These are phyloP conservation scores for Wickerhamomyces xylosicus DNA, from an alignment of 805 yeast species.

Conservation along the genomic window DNA sequence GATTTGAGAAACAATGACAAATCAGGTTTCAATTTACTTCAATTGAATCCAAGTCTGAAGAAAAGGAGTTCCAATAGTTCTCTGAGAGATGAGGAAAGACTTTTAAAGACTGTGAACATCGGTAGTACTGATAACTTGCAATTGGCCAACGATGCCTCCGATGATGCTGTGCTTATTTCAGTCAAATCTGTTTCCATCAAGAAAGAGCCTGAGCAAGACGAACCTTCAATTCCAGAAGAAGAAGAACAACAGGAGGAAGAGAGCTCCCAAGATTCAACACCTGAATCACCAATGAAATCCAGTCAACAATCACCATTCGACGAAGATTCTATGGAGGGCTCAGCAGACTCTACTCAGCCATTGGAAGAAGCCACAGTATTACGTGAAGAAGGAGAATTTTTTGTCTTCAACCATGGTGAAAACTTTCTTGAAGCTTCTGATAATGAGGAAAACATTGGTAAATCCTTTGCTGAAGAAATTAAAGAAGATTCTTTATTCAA, in stretches of 20 bases:
- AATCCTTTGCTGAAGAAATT: neutral
- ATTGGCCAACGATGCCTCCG: neutral
- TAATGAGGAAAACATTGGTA: neutral
- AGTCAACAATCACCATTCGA: neutral
- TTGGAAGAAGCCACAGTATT: neutral
- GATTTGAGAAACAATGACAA: slow-evolving; percentile 23
- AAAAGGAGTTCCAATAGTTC: slow-evolving; percentile 18
- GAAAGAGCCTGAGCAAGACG: too few relatives aligned
- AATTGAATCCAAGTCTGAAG: slow-evolving; percentile 17
- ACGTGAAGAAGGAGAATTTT: neutral
- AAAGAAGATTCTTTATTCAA: neutral
- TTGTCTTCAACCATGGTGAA: too few relatives aligned
- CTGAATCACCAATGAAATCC: neutral
- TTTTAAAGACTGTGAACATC: neutral
- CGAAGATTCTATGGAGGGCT: neutral
- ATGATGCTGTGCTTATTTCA: neutral
- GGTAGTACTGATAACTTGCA: neutral
- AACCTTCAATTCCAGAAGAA: too few relatives aligned
- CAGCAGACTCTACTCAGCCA: neutral
- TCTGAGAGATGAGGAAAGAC: slow-evolving; percentile 17
- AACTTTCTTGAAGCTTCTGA: too few relatives aligned
- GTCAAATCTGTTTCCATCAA: too few relatives aligned
- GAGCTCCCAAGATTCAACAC: neutral
- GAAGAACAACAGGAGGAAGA: neutral
- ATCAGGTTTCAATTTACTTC: slow-evolving; percentile 10